A percentile compares a stretch with the other conserved stretches of the same genome.
Evolutionary conservation across 805 yeast genomes (phyloP).

Genomic region (Teunomyces barrocoloradensis): DNA sequence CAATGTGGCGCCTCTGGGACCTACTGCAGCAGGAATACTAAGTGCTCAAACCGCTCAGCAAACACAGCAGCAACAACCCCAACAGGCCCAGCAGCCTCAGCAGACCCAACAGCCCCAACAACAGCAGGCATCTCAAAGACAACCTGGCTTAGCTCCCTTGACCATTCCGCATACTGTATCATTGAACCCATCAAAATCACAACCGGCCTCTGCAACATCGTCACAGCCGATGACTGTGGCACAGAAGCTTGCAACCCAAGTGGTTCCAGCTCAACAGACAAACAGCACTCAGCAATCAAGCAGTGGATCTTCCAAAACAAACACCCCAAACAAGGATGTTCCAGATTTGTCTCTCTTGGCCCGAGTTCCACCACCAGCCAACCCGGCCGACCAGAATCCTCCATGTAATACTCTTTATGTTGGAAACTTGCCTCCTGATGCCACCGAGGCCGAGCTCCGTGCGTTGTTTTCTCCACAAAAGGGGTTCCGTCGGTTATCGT

Average conservation of each 20-base stretch:
- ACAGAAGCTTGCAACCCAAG: conserved; percentile 4
- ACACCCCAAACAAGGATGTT: conserved; percentile 24
- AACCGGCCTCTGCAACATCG: conserved; percentile 15
- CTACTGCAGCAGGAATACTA: conserved; percentile 5
- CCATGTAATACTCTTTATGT: conserved; percentile 97
- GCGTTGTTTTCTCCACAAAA: conserved; percentile 82
- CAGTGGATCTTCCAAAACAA: conserved; percentile 3
- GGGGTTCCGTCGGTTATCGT: conserved; percentile 90
- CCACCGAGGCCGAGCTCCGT: conserved; percentile 88
- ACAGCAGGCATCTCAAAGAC: conserved; percentile 3
- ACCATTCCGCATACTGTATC: background rate
- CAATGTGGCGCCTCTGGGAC: background rate
- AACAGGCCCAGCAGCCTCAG: conserved; percentile 6
- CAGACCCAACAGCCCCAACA: conserved; percentile 8
- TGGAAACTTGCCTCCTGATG: conserved; percentile 96
- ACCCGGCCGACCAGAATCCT: conserved; percentile 98
- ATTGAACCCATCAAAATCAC: conserved; percentile 19
- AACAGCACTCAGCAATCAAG: background rate
- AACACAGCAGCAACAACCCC: conserved; percentile 7
- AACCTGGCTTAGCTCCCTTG: conserved; percentile 4
- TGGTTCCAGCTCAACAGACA: background rate
- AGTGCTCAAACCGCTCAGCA: conserved; percentile 6
- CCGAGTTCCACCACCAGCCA: conserved; percentile 86
- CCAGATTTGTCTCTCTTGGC: conserved; percentile 73
- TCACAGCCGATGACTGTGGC: conserved; percentile 13